These are phyloP conservation scores for Kockovaella imperatae DNA, from an alignment of 768 basidiomycete genomes.

Conservation along the genomic window DNA sequence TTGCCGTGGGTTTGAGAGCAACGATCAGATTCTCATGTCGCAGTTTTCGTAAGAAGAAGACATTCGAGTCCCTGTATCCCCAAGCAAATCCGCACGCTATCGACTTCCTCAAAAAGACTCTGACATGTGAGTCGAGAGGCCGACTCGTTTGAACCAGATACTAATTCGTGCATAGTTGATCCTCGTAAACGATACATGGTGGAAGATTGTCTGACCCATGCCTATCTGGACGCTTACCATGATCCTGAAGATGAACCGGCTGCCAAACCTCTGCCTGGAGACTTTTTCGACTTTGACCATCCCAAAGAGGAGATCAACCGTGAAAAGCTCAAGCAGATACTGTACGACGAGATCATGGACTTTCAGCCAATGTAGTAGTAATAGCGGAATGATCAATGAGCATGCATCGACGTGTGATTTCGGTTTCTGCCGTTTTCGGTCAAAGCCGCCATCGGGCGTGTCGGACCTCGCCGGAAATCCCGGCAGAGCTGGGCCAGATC, in stretches of 20 bases:
- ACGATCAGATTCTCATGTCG: not conserved
- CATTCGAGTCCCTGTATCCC: constrained; percentile 79
- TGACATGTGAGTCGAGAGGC: constrained; percentile 54
- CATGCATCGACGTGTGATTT: too few species aligned
- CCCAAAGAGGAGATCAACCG: constrained; percentile 94
- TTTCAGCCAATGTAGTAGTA: constrained; percentile 51
- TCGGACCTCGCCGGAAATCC: too few species aligned
- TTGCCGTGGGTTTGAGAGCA: constrained; percentile 52
- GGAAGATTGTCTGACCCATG: constrained; percentile 88
- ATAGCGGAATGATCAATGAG: too few species aligned
- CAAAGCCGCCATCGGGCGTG: too few species aligned
- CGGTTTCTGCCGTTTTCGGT: too few species aligned
- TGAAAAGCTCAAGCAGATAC: constrained; percentile 70
- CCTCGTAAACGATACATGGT: constrained; percentile 94
- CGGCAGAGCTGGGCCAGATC: too few species aligned
- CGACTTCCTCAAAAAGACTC: constrained; percentile 63
- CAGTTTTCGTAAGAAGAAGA: constrained; percentile 72
- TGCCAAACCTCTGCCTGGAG: constrained; percentile 87
- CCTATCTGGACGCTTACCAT: constrained; percentile 90
- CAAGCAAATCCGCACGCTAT: constrained; percentile 74
- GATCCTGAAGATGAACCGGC: constrained; percentile 95
- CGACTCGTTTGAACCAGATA: too few species aligned
- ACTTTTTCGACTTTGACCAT: constrained; percentile 96
- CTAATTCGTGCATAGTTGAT: constrained; percentile 52
- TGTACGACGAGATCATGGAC: constrained; percentile 80